phyloP scores from a whole-genome alignment of 1,284 basidiomycete species.

The Malassezia sympodialis region DNA sequence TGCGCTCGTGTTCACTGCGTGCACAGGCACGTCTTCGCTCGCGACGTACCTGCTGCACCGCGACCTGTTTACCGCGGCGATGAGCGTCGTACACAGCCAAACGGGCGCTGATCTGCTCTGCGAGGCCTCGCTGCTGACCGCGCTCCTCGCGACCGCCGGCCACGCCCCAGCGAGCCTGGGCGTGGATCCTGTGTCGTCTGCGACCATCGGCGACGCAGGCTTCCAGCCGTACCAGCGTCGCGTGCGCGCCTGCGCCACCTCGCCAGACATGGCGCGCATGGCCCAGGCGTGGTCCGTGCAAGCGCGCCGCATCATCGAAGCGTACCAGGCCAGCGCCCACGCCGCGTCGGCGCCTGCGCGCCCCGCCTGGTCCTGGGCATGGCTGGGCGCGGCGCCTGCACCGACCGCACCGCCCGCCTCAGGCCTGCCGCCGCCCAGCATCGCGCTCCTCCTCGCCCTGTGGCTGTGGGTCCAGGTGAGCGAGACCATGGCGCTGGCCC shows the following conservation, averaged over 20 bases:
- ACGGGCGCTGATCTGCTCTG: slow-evolving; percentile 19
- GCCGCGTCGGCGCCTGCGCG: not conserved
- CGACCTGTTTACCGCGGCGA: slow-evolving; percentile 31
- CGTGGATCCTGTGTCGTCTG: slow-evolving; percentile 5
- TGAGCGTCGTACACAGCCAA: slow-evolving; percentile 21
- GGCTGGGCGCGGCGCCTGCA: not conserved
- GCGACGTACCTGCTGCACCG: slow-evolving; percentile 38
- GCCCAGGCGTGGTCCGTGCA: slow-evolving; percentile 11
- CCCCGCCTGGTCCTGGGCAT: not conserved
- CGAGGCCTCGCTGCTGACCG: slow-evolving; percentile 33
- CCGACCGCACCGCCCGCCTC: not conserved
- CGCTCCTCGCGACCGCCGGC: slow-evolving; percentile 38
- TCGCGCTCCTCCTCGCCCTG: slow-evolving; percentile 2
- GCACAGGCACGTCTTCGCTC: slow-evolving; percentile 28
- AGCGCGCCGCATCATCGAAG: slow-evolving; percentile 1
- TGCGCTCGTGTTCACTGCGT: slow-evolving; percentile 31
- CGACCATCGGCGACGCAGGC: not conserved
- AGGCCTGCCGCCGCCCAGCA: slow-evolving; percentile 8
- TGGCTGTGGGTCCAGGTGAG: slow-evolving; percentile 13
- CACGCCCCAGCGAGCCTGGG: slow-evolving; percentile 12
- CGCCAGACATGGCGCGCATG: slow-evolving; percentile 4
- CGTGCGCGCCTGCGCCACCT: slow-evolving; percentile 9
- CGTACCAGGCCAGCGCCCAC: not conserved
- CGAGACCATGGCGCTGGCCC: not conserved
- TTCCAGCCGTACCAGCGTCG: slow-evolving; percentile 18